A percentile compares a stretch with the other conserved stretches of the same genome.
Evolutionary conservation across 805 yeast species (phyloP).

Genomic region (Jamesozyma piceae): DNA sequence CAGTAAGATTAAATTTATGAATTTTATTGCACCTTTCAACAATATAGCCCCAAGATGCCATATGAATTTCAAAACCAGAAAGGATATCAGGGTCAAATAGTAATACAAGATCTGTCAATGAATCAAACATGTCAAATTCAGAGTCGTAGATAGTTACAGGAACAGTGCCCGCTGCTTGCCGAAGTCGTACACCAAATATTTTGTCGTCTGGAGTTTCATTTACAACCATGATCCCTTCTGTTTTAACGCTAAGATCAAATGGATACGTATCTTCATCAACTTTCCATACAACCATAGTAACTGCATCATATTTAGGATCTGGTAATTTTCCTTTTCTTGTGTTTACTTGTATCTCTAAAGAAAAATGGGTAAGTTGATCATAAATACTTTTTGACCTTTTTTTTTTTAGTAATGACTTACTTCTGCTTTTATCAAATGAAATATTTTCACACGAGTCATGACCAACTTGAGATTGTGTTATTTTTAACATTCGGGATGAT

Average conservation of each 20-base stretch:
- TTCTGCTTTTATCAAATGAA: slow-evolving; percentile 5
- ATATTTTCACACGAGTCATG: slow-evolving; percentile 21
- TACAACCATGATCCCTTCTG: slow-evolving; percentile 33
- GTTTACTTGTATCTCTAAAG: slow-evolving; percentile 59
- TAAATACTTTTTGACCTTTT: slow-evolving; percentile 33
- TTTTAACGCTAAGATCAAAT: slow-evolving; percentile 27
- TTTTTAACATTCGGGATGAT: slow-evolving; percentile 6
- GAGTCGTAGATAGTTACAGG: slow-evolving; percentile 36
- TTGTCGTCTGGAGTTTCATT: slow-evolving; percentile 3
- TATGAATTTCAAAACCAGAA: slow-evolving; percentile 75
- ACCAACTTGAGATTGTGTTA: slow-evolving; percentile 42
- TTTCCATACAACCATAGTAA: slow-evolving; percentile 56
- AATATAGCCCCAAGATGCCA: slow-evolving; percentile 83
- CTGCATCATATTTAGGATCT: slow-evolving; percentile 54
- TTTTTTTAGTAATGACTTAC: slow-evolving; percentile 17
- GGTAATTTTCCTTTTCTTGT: slow-evolving; percentile 46
- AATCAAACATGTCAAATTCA: slow-evolving; percentile 54
- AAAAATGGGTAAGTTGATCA: slow-evolving; percentile 45
- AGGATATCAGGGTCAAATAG: slow-evolving; percentile 78
- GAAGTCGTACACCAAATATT: slow-evolving; percentile 5
- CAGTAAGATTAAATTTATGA: slow-evolving; percentile 45
- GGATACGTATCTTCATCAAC: slow-evolving; percentile 38
- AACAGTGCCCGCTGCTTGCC: slow-evolving; percentile 12
- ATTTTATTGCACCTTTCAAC: slow-evolving; percentile 48
- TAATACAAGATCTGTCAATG: slow-evolving; percentile 47